Evolutionary conservation across 345 rosid species (phyloP).

Genomic region (Salix purpurea): DNA sequence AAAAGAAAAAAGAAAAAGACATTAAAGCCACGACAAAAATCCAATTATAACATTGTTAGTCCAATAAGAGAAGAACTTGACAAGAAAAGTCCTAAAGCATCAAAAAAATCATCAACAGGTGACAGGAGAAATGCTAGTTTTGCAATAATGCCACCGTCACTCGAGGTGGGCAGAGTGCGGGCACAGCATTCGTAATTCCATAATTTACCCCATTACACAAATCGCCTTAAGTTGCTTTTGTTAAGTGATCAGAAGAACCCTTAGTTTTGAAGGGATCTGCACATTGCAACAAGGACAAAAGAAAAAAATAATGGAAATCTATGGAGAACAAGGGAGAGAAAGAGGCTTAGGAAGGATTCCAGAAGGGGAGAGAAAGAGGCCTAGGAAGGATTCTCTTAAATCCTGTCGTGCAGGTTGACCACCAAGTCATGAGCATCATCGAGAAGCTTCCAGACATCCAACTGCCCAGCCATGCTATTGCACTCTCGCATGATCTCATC

Average conservation of each 20-base stretch:
- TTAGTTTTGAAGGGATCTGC: slow-evolving; percentile 15
- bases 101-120: too few species aligned
- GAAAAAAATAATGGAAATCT: neutral
- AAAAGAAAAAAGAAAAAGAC: too few species aligned
- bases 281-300: neutral
- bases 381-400: slow-evolving; percentile 20
- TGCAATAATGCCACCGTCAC: slow-evolving; percentile 19
- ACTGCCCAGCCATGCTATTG: slow-evolving; percentile 83
- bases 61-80: too few species aligned
- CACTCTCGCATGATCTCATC: slow-evolving; percentile 95
- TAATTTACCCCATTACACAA: slow-evolving; percentile 9
- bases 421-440: slow-evolving; percentile 94
- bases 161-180: slow-evolving; percentile 25
- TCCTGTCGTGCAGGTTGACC: slow-evolving; percentile 74
- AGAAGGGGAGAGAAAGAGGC: neutral
- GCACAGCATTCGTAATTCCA: slow-evolving; percentile 16
- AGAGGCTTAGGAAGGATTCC: neutral
- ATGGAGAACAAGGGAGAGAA: neutral
- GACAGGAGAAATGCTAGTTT: neutral
- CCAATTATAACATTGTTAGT: too few species aligned
- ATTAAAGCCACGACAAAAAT: too few species aligned
- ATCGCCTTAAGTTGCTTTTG: slow-evolving; percentile 3
- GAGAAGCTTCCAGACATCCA: slow-evolving; percentile 94
- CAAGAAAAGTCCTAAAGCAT: too few species aligned
- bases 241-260: slow-evolving; percentile 6